These are phyloP conservation scores for Pythium phragmiticola DNA, from an alignment of 352 stramenopile genomes.

Conservation along the genomic window DNA sequence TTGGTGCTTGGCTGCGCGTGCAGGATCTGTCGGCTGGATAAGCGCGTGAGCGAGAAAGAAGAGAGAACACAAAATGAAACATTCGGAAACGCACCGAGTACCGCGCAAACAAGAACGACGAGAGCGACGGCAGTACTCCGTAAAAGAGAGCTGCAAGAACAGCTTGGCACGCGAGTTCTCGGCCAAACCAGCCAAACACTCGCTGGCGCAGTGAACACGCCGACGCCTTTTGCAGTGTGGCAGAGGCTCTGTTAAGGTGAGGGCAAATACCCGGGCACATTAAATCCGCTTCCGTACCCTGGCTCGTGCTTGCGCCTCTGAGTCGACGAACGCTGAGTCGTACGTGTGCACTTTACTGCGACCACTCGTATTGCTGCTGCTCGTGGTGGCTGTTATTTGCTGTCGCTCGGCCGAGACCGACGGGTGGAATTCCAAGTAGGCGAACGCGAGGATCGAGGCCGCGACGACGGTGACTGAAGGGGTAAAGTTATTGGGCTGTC, in stretches of 20 bases:
- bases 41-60: neutral
- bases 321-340: conserved; percentile 19
- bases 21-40: conserved; percentile 24
- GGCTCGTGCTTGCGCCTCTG: conserved; percentile 4
- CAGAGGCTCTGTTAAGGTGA: neutral
- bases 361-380: neutral
- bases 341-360: conserved; percentile 25
- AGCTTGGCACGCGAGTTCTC: conserved; percentile 49
- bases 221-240: conserved; percentile 7
- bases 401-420: conserved; percentile 6
- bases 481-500: neutral
- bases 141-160: conserved; percentile 60
- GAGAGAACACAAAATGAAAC: neutral
- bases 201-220: conserved; percentile 25
- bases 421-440: conserved; percentile 49
- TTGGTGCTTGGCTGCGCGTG: conserved; percentile 42
- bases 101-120: conserved; percentile 67
- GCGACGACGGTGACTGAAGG: conserved; percentile 41
- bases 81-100: conserved; percentile 42
- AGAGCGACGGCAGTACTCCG: conserved; percentile 57
- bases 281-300: conserved; percentile 1
- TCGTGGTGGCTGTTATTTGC: conserved; percentile 4
- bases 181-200: conserved; percentile 36
- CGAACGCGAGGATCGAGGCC: conserved; percentile 48
- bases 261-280: no score